Evolutionary conservation across 371 early-diverging fungal genomes (phyloP).

Genomic region (Blakeslea trispora): DNA sequence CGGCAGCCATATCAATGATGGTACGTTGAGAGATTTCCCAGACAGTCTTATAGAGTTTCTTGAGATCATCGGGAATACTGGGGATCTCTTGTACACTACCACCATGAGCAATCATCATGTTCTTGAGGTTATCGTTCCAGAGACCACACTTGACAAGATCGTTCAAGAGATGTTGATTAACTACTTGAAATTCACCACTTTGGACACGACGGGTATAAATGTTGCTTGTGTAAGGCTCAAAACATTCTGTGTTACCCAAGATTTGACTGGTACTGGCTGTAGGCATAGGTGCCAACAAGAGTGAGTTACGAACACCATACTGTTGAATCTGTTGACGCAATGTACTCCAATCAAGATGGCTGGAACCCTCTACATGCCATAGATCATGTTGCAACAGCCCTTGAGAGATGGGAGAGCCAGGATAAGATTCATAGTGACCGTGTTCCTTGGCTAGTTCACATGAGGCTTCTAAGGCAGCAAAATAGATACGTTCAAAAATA

Average conservation of each 20-base stretch:
- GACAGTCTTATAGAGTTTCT: conserved; percentile 97
- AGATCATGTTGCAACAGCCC: conserved; percentile 97
- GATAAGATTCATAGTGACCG: conserved; percentile 92
- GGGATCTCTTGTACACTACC: conserved; percentile 88
- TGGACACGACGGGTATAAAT: conserved; percentile 98
- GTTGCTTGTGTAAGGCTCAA: conserved; percentile 99
- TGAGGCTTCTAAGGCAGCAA: conserved; percentile 95
- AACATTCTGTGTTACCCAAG: conserved; percentile 98
- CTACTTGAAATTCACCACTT: conserved; percentile 99
- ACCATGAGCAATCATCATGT: conserved; percentile 95
- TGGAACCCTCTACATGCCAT: conserved; percentile 83
- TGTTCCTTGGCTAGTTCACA: conserved; percentile 86
- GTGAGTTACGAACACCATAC: conserved; percentile 97
- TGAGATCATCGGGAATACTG: conserved; percentile 90
- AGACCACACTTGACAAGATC: conserved; percentile 92
- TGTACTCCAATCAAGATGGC: conserved; percentile 91
- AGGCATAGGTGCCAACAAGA: conserved; percentile 99
- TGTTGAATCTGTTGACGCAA: conserved; percentile 84
- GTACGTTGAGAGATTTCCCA: conserved; percentile 97
- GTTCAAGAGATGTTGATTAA: conserved; percentile 95
- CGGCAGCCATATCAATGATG: conserved; percentile 87
- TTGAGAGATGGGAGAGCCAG: conserved; percentile 90
- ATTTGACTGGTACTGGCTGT: conserved; percentile 99
- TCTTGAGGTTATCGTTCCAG: conserved; percentile 97
- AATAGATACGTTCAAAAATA: conserved; percentile 99